A percentile compares a stretch with the other conserved stretches of the same genome.
phyloP scores from a whole-genome alignment of 2,329 filamentous ascomycete genomes.

The Ambrosiella beaveri region DNA sequence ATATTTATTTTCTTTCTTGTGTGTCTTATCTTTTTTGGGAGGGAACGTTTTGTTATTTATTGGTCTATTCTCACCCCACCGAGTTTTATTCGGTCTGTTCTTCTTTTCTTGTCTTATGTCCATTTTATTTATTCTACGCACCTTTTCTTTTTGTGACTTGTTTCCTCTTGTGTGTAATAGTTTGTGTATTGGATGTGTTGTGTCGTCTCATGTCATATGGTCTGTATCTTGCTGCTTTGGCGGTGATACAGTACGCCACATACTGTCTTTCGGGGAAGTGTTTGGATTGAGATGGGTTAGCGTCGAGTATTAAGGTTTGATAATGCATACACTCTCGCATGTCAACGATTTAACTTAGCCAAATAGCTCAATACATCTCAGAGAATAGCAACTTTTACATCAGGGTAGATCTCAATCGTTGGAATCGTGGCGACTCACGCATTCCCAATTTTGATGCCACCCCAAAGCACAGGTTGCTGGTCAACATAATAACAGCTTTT shows the following conservation, averaged over 20 bases:
- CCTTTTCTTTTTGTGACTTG: background rate
- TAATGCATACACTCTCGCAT: too few relatives aligned
- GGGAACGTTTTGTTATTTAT: slow-evolving; percentile 11
- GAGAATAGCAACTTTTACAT: too few relatives aligned
- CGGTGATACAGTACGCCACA: background rate
- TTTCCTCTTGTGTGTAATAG: background rate
- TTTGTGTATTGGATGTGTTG: background rate
- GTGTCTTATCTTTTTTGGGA: slow-evolving; percentile 15
- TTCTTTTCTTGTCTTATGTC: slow-evolving; percentile 5
- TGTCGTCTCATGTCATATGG: background rate
- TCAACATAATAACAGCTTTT: background rate
- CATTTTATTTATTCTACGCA: background rate
- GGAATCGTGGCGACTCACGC: too few relatives aligned
- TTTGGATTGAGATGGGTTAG: too few relatives aligned
- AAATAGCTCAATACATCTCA: too few relatives aligned
- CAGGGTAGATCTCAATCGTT: too few relatives aligned
- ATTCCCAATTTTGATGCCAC: too few relatives aligned
- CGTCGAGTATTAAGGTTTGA: too few relatives aligned
- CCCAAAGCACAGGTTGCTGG: background rate
- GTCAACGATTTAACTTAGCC: too few relatives aligned
- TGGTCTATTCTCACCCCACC: background rate
- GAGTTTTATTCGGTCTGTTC: slow-evolving; percentile 14
- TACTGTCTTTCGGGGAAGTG: too few relatives aligned
- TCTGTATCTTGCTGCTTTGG: background rate
- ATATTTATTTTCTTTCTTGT: slow-evolving; percentile 10